Base-by-base conservation (phyloP, 345 rosid species). In the Turnera subulata region DNA sequence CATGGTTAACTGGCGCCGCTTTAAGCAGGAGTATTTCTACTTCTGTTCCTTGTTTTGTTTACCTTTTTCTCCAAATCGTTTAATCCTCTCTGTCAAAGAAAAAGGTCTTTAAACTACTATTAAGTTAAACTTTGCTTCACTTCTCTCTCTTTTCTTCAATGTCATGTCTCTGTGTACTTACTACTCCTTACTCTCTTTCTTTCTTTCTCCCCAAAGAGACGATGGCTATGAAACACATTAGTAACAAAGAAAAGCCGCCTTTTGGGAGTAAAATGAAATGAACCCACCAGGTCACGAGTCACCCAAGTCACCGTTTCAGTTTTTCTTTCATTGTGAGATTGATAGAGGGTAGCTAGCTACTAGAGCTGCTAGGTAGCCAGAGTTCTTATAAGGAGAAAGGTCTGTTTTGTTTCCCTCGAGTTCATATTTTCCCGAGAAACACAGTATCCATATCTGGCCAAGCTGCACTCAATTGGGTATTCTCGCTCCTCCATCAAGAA, bases 231-330 rank as follows among this genome's bases (percentile, higher is more conserved):
- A 53, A 47, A 63, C 40, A 72, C n/a, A n/a, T n/a, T n/a, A n/a
- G n/a, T n/a, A n/a, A n/a, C n/a, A n/a, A n/a, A n/a, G 50, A 74
- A 66, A 75, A 62, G 76, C 83, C 72, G 80, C 82, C 75, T 57
- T 52, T 60, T 40, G 57, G 46, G 65, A 71, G 77, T 64, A 18
- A 40, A 29, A n/a, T n/a, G 35, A 29, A 8, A 29, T 29, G 55
- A 53, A 46, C 32, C 55, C 61, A 52, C 51, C 21, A 50, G 61
- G 14, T 50, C 62, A 35, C 33, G 70, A 53, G 53, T 49, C 53
- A 46, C 68, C 65, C 56, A 59, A 65, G 51, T 57, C 38, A 53
- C 46, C 20, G 65, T 25, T 47, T 62, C 7, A n/a, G 19, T 32
- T 56, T 64, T 15, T 15, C 45, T 67, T 55, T 29, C 45, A 16